A percentile compares a stretch with the other conserved stretches of the same genome.
Evolutionary conservation across 139 green algal species (phyloP).

Genomic region (Chlorella sp.): DNA sequence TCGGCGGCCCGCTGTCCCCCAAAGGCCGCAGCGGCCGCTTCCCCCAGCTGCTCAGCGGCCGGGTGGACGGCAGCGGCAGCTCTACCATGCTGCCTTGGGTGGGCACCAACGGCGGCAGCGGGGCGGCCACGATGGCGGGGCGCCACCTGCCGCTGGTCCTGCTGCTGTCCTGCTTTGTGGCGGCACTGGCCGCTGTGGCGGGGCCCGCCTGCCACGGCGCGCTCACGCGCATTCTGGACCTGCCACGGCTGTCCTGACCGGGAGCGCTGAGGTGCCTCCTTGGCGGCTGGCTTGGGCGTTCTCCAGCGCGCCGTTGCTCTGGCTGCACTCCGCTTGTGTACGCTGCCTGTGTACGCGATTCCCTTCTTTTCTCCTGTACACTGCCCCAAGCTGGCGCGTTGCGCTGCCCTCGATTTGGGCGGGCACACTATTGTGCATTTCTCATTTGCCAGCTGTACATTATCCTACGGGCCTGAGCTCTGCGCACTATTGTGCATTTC

Average conservation of each 20-base stretch:
- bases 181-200: constrained; percentile 9
- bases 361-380: no score
- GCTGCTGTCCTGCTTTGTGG: constrained; percentile 18
- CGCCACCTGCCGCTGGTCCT: constrained; percentile 10
- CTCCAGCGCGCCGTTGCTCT: no score
- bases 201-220: not conserved
- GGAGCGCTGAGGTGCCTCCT: not conserved
- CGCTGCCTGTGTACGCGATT: no score
- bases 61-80: not conserved
- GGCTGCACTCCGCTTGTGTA: no score
- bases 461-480: no score
- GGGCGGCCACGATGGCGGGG: not conserved
- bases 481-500: no score
- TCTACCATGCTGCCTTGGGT: not conserved
- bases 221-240: not conserved
- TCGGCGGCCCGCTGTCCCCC: not conserved
- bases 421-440: no score
- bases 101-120: not conserved
- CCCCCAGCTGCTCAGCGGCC: not conserved
- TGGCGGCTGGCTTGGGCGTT: no score
- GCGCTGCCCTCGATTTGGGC: no score
- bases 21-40: not conserved
- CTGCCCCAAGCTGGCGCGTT: no score
- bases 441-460: no score
- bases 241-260: constrained; percentile 15